Base-by-base conservation (phyloP, 768 basidiomycete genomes). In the Plicaturopsis crispa region DNA sequence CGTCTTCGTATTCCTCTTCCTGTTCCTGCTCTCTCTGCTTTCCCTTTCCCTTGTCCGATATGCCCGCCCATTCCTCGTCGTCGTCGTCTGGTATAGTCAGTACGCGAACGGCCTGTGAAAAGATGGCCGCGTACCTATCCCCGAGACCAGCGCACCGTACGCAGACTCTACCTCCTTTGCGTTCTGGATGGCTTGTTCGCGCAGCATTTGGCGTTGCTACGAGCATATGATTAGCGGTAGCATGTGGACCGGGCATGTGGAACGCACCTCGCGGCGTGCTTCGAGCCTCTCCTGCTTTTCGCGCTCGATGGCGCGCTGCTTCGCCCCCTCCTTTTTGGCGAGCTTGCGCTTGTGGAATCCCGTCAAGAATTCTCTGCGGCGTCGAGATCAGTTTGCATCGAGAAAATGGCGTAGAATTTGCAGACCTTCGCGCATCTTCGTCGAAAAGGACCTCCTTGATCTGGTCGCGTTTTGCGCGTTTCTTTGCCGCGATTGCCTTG, bases 331-430 rank as follows among this genome's bases (percentile, higher is more conserved):
- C 46, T 78, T 72, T 56, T 84, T 88, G 43, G 79, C 82, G 36
- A 90, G 61, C 61, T 94, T 96, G 49, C 92, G 78, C 61, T 93
- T 93, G 57, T 85, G 84, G 57, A 96, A 96, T 19, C 92, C 92
- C 13, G 90, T 93, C 54, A 96, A 64, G 61, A 85, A 96, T 42
- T 93, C 84, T 53, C 91, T 93, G 50, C 23, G 17, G 14, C 23
- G 18, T 24, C 19, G n/a, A 24, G n/a, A 33, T 40, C 23, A 23
- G 18, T 7, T 28, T 32, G 36, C 45, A 28, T 33, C 23, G 33
- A 24, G 33, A 26, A 39, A 26, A 31, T 34, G 37, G 42, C 20
- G 33, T 20, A 35, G 16, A 18, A 24, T 12, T 14, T 14, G 59
- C 65, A 26, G 36, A 86, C 90, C 76, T 75, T 49, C 91, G 70